These are phyloP conservation scores for Wickerhamomyces alni DNA, from an alignment of 805 yeast species.

Conservation along the genomic window DNA sequence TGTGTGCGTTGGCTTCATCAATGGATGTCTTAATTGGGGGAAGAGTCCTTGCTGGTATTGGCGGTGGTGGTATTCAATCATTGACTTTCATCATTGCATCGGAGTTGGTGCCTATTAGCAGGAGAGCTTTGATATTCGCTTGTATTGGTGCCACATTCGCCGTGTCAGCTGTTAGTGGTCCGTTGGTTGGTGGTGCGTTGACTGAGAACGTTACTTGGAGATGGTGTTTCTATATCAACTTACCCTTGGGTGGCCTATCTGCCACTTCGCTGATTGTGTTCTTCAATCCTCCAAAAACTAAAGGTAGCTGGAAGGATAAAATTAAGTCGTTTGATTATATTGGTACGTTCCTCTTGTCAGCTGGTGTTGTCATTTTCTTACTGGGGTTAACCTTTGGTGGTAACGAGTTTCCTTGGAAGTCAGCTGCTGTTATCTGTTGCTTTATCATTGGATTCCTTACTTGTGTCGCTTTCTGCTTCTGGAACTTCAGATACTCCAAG, in stretches of 20 bases:
- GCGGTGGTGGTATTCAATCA: slow-evolving; percentile 63
- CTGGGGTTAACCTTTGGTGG: slow-evolving; percentile 55
- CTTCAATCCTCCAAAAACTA: slow-evolving; percentile 43
- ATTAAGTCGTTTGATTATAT: slow-evolving; percentile 39
- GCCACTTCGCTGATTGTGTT: slow-evolving; percentile 30
- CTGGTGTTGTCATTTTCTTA: slow-evolving; percentile 38
- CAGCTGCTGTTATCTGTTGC: slow-evolving; percentile 45
- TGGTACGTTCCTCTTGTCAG: slow-evolving; percentile 39
- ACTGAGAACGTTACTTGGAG: slow-evolving; percentile 60
- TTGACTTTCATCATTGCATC: slow-evolving; percentile 51
- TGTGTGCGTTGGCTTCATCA: slow-evolving; percentile 46
- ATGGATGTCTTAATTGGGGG: slow-evolving; percentile 67
- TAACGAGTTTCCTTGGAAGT: slow-evolving; percentile 43
- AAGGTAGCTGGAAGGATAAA: slow-evolving; percentile 33
- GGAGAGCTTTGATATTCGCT: slow-evolving; percentile 15
- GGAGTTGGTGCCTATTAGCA: slow-evolving; percentile 36
- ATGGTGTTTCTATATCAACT: slow-evolving; percentile 69
- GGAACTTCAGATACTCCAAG: slow-evolving; percentile 36
- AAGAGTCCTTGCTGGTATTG: slow-evolving; percentile 63
- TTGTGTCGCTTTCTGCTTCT: slow-evolving; percentile 26
- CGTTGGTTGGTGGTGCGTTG: slow-evolving; percentile 62
- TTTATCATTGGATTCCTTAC: slow-evolving; percentile 35
- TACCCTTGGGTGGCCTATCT: slow-evolving; percentile 58
- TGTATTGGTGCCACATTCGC: slow-evolving; percentile 31
- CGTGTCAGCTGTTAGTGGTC: slow-evolving; percentile 51